These are phyloP conservation scores for Macrolepiota albuminosa DNA, from an alignment of 768 basidiomycete species.

Conservation along the genomic window DNA sequence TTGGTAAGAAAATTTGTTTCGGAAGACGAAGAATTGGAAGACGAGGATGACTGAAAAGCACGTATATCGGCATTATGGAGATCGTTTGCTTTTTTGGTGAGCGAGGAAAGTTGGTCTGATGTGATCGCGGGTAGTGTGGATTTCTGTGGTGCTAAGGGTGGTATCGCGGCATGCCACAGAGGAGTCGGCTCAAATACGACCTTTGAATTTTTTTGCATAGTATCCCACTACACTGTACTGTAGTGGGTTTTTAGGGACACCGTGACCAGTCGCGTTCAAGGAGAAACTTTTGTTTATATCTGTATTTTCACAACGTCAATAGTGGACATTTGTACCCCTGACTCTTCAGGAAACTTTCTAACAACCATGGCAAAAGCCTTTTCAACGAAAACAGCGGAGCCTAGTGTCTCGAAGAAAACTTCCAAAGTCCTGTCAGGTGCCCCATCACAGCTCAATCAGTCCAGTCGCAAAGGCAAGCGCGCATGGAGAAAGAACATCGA, in stretches of 20 bases:
- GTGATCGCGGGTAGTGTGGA: conserved; percentile 29
- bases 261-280: background rate
- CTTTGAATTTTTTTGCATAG: conserved; percentile 4
- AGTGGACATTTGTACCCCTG: background rate
- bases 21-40: conserved; percentile 58
- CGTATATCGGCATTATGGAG: conserved; percentile 41
- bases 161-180: conserved; percentile 52
- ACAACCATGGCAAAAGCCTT: conserved; percentile 10
- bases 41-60: conserved; percentile 47
- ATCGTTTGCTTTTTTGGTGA: conserved; percentile 42
- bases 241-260: background rate
- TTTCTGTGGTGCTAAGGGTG: conserved; percentile 31
- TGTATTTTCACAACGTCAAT: background rate
- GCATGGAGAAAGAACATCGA: conserved; percentile 95
- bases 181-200: conserved; percentile 36
- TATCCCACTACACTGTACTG: background rate
- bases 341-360: background rate
- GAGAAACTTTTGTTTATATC: conserved; percentile 1
- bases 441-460: conserved; percentile 59
- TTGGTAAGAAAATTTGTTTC: conserved; percentile 81
- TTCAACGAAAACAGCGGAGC: background rate
- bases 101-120: conserved; percentile 37
- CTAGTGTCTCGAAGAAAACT: conserved; percentile 7
- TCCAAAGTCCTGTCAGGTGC: conserved; percentile 40
- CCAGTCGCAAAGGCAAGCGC: conserved; percentile 85